A percentile compares a stretch with the other conserved stretches of the same genome.
phyloP scores from a whole-genome alignment of 805 yeast species.

The Teunomyces atbi region DNA sequence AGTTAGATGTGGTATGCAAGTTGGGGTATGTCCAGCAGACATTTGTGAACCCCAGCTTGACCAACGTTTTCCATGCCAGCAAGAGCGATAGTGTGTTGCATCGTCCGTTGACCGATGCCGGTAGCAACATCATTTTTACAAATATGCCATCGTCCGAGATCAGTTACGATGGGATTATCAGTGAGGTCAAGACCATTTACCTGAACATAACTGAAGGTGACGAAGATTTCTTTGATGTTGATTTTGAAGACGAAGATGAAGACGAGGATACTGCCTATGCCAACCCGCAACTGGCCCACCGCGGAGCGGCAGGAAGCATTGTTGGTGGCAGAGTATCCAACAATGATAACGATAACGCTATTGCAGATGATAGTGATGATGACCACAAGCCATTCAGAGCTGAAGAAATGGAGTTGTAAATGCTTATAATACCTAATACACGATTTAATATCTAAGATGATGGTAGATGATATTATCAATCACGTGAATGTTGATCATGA shows the following conservation, averaged over 20 bases:
- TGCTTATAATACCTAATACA: slow-evolving; percentile 1
- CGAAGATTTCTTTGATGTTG: slow-evolving; percentile 95
- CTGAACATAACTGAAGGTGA: slow-evolving; percentile 84
- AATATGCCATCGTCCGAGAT: slow-evolving; percentile 81
- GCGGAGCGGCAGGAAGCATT: slow-evolving; percentile 14
- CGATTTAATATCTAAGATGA: neutral
- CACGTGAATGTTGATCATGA: slow-evolving; percentile 2
- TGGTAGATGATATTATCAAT: too few species aligned
- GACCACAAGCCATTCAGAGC: slow-evolving; percentile 46
- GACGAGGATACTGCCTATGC: slow-evolving; percentile 17
- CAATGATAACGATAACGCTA: slow-evolving; percentile 18
- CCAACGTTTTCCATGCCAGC: slow-evolving; percentile 32
- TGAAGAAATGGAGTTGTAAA: slow-evolving; percentile 41
- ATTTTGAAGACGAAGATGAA: slow-evolving; percentile 92
- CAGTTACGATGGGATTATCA: slow-evolving; percentile 86
- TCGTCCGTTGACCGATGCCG: slow-evolving; percentile 16
- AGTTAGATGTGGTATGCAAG: slow-evolving; percentile 44
- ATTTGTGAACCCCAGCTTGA: slow-evolving; percentile 35
- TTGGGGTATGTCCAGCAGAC: slow-evolving; percentile 40
- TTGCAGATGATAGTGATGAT: slow-evolving; percentile 23
- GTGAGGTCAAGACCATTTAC: slow-evolving; percentile 75
- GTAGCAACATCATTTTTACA: slow-evolving; percentile 29
- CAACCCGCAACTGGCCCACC: slow-evolving; percentile 4
- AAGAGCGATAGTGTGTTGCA: slow-evolving; percentile 19
- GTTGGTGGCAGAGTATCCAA: slow-evolving; percentile 11